Base-by-base conservation (phyloP, 2,329 filamentous ascomycete genomes). In the Arthrobotrys entomopaga region DNA sequence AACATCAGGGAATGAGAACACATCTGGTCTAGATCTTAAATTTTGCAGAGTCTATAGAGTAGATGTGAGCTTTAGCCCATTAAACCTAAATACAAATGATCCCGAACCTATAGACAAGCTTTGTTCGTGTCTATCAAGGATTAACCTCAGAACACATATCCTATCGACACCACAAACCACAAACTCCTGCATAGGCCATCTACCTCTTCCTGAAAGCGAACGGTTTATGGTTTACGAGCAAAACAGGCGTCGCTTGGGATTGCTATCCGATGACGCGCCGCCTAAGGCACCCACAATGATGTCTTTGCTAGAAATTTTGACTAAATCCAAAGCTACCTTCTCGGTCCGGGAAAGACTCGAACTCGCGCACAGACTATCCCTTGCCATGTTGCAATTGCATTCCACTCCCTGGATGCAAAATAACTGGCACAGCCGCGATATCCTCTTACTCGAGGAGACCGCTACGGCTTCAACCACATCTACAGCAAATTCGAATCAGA, bases 361-460 rank as follows among this genome's bases (percentile, higher is more conserved):
- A 10, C 11, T 43, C n/a, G 40, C 40, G n/a, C 11, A 43, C 11
- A 13, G 40, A 16, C n/a, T 43, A 43, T 13, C 40, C 11, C 40
- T 43, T 16, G 40, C 40, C 3, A 43, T 43, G 40, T 10, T 43
- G n/a, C 40, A 43, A 10, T 16, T 43, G 40, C 40, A 43, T 13
- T 43, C 40, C 11, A 43, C 40, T 2, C 40, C 40, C 11, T 43
- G 40, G 40, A 43, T 43, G 40, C 40, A 43, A 43, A 3, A 43
- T 43, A 43, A 43, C 40, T 43, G 40, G 40, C 40, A 43, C 40
- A 43, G 40, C 11, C 40, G 40, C 40, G 40, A 43, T 43, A 43
- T 43, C 3, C 40, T 43, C 11, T 43, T 43, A 43, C 40, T 43
- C n/a, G 40, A 43, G 10, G 40, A 43, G 11, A 43, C 40, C 40